Base-by-base conservation (phyloP, 179 eudicot genomes). In the Sideroxylon spinosum region DNA sequence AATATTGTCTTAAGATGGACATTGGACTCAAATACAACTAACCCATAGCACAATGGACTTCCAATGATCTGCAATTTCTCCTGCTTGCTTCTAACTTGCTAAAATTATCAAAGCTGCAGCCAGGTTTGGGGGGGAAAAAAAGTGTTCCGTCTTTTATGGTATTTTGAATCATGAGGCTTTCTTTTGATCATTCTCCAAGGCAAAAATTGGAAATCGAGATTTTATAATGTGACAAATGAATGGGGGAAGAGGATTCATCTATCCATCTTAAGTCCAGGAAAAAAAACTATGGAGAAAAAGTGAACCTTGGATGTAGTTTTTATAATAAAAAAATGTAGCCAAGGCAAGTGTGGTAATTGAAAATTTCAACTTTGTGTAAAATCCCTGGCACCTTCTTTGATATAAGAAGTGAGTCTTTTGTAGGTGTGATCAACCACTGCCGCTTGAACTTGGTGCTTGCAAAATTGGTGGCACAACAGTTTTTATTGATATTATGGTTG, bases 401-500 rank as follows among this genome's bases (percentile, higher is more conserved):
- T 1, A n/a, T 69, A 44, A 10, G 16, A 68, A 20, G 73, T 69
- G 46, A 4, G 46, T 69, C 56, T 32, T n/a, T 53, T 13, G 64
- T 73, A 37, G 55, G 32, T 44, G 20, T 60, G 19, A 14, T 22
- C 67, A 59, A 74, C 68, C 3, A 25, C 22, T 74, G 53, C 55
- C 12, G 55, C 16, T 32, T 56, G 67, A 37, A 74, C 37, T 46
- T 60, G 16, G 53, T 32, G 74, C 23, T 74, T 74, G 52, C 28
- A 37, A 20, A 48, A 60, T 9, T 17, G 26, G 44, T 17, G 56
- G 60, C 9, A 68, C 68, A 46, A 44, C 22, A 46, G 6, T 37
- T 60, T 16, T 75, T 13, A 28, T 72, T 75, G 17, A 37, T 48
- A 20, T 60, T 52, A 61, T 68, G 46, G 19, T 75, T 75, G 57